phyloP scores from a whole-genome alignment of 2,329 filamentous ascomycete species.

The Claviceps monticola region DNA sequence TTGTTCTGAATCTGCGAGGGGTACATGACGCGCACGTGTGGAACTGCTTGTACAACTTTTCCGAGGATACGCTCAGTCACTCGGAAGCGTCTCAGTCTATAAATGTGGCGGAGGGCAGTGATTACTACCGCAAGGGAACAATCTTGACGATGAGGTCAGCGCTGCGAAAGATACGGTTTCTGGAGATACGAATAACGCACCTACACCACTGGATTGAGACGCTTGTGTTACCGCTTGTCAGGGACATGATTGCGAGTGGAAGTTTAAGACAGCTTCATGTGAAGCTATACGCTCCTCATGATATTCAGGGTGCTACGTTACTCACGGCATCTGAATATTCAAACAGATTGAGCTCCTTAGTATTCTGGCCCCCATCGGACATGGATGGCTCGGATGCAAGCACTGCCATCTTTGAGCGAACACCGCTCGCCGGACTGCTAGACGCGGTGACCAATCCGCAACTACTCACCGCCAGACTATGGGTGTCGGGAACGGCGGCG shows the following conservation, averaged over 20 bases:
- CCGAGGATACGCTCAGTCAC: slow-evolving; percentile 2
- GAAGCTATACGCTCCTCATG: neutral
- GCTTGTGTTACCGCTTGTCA: slow-evolving; percentile 15
- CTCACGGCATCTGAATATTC: neutral
- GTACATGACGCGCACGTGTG: slow-evolving; percentile 15
- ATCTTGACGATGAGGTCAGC: slow-evolving; percentile 13
- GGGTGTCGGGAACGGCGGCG: slow-evolving; percentile 22
- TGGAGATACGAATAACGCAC: slow-evolving; percentile 17
- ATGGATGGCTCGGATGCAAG: neutral
- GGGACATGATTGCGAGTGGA: slow-evolving; percentile 19
- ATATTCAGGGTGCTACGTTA: neutral
- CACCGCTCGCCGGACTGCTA: slow-evolving; percentile 22
- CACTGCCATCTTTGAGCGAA: slow-evolving; percentile 11
- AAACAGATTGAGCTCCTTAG: neutral
- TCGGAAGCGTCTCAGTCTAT: neutral
- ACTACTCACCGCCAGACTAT: slow-evolving; percentile 24
- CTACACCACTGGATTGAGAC: slow-evolving; percentile 19
- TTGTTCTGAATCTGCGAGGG: slow-evolving; percentile 16
- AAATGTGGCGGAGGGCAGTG: slow-evolving; percentile 5
- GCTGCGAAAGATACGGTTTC: slow-evolving; percentile 13
- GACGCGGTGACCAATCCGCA: slow-evolving; percentile 31
- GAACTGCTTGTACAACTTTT: slow-evolving; percentile 10
- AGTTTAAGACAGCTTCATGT: slow-evolving; percentile 13
- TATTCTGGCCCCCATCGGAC: neutral
- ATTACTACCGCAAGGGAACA: slow-evolving; percentile 1